These are phyloP conservation scores for Dionaea muscipula DNA, from an alignment of 179 eudicot species.

Conservation along the genomic window DNA sequence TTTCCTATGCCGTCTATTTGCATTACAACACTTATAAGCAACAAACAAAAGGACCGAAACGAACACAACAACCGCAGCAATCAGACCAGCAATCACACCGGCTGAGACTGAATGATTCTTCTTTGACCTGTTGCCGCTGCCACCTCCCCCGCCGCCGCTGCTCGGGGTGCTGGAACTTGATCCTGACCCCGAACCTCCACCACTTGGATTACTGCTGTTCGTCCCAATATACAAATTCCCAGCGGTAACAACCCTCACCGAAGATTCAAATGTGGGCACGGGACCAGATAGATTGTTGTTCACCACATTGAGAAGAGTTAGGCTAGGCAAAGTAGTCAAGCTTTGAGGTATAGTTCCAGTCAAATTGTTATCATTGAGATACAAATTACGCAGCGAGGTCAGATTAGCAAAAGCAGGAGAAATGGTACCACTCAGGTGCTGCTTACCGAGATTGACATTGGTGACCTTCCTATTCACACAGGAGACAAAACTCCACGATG, in stretches of 20 bases:
- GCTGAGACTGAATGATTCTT: constrained; percentile 21
- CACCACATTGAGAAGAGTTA: constrained; percentile 41
- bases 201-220: constrained; percentile 13
- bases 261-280: constrained; percentile 24
- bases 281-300: constrained; percentile 56
- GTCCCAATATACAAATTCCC: constrained; percentile 50
- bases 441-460: constrained; percentile 36
- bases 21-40: constrained; percentile 22
- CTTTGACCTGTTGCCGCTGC: no score
- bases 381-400: constrained; percentile 26
- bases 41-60: constrained; percentile 26
- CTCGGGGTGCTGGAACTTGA: constrained; percentile 10
- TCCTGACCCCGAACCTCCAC: constrained; percentile 24
- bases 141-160: constrained; percentile 15
- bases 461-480: constrained; percentile 36
- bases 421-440: constrained; percentile 37
- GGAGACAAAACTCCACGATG: constrained; percentile 30
- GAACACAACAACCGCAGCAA: constrained; percentile 26
- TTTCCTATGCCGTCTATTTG: constrained; percentile 17
- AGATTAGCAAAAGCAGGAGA: constrained; percentile 50
- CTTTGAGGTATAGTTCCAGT: constrained; percentile 45
- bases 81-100: constrained; percentile 27
- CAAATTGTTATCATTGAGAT: constrained; percentile 53
- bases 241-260: constrained; percentile 17
- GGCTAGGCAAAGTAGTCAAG: constrained; percentile 34